Evolutionary conservation across 768 basidiomycete species (phyloP), one percentile per base, ranked within the genome.

Genomic region (Pulveroboletus sp.): DNA sequence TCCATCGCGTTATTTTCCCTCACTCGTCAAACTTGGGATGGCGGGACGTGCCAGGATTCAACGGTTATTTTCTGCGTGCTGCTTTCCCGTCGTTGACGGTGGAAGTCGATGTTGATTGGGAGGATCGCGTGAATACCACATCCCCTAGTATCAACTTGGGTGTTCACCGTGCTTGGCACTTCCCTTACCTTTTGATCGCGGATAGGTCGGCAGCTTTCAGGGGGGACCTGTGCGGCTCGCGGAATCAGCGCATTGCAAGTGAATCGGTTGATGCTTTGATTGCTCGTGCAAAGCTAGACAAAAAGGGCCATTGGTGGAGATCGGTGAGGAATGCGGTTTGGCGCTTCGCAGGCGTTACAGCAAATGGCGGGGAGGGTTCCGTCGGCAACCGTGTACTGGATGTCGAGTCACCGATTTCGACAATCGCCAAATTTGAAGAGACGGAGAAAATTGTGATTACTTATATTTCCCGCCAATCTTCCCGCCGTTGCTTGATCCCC

Each of bases 121-220:
- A 69, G 2, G 89, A 91, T 61, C 77, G 89, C 20, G 68, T 73
- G 17, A 59, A 51, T 26, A 57, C 61, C 6, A 69, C 66, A 1
- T 66, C 60, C 38, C 32, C 44, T 32, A 29, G 32, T 23, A 47
- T 17, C 27, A 55, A 61, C n/a, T 61, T 69, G 1, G 58, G 44
- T 12, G 24, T 59, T 37, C 60, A 67, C 27, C 76, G 77, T 10
- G 86, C 82, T 5, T 92, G 80, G 79, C 77, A 82, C 55, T 86
- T 92, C 61, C 83, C 87, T 6, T 72, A 77, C 5, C 74, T 85
- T 4, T 72, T 93, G 8, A 71, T 91, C 43, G 73, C 81, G 6
- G 89, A 93, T 66, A 77, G 91, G 17, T 85, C 83, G 34, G 91
- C 90, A 0, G 77, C 89, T 0, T 84, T 86, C 66, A 74, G 86